phyloP scores from a whole-genome alignment of 305 asterid genomes.

The Fraxinus baroniana region DNA sequence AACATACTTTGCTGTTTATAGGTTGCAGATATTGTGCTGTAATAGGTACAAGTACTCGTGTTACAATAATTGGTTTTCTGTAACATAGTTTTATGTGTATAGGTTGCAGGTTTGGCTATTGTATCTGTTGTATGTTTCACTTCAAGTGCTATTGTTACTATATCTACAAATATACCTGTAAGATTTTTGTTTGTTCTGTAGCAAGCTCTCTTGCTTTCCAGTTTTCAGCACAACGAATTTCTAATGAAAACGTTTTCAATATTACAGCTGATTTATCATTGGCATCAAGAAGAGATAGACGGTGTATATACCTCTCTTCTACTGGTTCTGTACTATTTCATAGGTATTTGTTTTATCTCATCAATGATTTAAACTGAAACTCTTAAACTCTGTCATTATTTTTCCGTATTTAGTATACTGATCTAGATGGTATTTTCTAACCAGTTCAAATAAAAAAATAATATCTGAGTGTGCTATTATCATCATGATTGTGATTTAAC shows the following conservation, averaged over 20 bases:
- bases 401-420: background rate
- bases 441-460: background rate
- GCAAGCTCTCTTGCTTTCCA: slow-evolving; percentile 9
- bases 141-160: slow-evolving; percentile 67
- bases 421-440: background rate
- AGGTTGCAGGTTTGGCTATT: slow-evolving; percentile 75
- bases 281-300: slow-evolving; percentile 35
- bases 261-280: slow-evolving; percentile 49
- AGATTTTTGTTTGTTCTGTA: slow-evolving; percentile 26
- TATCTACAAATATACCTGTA: slow-evolving; percentile 79
- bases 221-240: background rate
- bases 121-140: slow-evolving; percentile 78
- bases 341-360: slow-evolving; percentile 35
- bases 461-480: background rate
- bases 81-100: background rate
- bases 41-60: background rate
- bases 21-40: background rate
- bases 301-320: slow-evolving; percentile 41
- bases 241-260: slow-evolving; percentile 13
- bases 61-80: background rate
- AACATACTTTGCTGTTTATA: background rate
- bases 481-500: background rate
- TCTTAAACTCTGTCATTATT: background rate
- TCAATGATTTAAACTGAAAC: background rate
- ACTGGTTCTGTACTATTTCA: slow-evolving; percentile 44